Conservation (phyloP, 1,284 basidiomycete genomes). For the Rhodofomes roseus region DNA sequence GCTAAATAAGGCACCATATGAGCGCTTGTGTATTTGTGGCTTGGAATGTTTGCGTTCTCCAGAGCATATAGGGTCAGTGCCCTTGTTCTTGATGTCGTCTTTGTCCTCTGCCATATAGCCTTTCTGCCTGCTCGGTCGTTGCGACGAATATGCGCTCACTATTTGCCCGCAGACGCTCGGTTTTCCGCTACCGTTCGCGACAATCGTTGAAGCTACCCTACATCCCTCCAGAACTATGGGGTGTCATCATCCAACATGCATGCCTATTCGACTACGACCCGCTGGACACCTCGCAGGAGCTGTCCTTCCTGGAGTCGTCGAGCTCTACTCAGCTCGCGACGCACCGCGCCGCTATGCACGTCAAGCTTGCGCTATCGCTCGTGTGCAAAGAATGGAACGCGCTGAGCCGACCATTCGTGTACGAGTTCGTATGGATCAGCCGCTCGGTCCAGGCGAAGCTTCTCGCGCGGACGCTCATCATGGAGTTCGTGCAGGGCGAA, state of each 20-base stretch:
- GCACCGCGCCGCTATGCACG: constrained; percentile 44
- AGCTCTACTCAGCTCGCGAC: constrained; percentile 37
- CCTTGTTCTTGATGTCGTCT: neutral
- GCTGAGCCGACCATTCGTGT: constrained; percentile 51
- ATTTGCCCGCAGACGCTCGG: neutral
- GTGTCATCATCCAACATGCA: constrained; percentile 51
- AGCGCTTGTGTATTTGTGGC: neutral
- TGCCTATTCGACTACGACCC: constrained; percentile 40
- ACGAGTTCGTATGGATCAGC: constrained; percentile 67
- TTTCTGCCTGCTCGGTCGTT: neutral
- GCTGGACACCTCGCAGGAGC: constrained; percentile 42
- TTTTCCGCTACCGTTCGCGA: neutral
- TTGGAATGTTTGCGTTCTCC: neutral
- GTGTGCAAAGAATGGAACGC: constrained; percentile 56
- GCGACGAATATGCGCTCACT: neutral
- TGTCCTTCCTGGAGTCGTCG: constrained; percentile 45
- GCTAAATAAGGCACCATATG: neutral
- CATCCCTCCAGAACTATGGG: constrained; percentile 58
- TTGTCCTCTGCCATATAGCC: neutral
- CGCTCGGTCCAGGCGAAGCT: constrained; percentile 53
- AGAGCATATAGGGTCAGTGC: neutral
- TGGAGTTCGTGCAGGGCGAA: constrained; percentile 35
- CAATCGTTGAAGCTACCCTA: constrained; percentile 28
- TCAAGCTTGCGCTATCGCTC: constrained; percentile 47
- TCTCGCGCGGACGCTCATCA: constrained; percentile 50